A percentile compares a stretch with the other conserved stretches of the same genome.
phyloP scores from a whole-genome alignment of 768 basidiomycete genomes.

The Panaeolus cyanescens region DNA sequence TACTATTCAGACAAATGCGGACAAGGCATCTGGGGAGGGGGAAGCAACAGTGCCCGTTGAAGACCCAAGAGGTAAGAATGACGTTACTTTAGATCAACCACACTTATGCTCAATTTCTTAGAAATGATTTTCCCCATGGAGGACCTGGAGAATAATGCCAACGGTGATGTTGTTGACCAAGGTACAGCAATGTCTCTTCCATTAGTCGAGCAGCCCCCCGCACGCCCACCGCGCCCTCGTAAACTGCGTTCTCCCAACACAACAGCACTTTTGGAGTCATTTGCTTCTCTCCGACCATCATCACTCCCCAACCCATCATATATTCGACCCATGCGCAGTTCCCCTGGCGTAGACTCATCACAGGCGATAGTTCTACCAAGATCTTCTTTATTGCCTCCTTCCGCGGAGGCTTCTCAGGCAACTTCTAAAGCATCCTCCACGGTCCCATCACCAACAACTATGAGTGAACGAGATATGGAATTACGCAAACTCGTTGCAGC shows the following conservation, averaged over 20 bases:
- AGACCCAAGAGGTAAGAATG: conserved; percentile 51
- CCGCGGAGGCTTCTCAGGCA: conserved; percentile 14
- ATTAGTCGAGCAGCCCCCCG: conserved; percentile 42
- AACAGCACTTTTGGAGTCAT: conserved; percentile 53
- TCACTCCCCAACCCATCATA: conserved; percentile 73
- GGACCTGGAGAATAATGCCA: conserved; percentile 42
- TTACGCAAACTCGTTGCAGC: conserved; percentile 68
- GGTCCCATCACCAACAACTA: conserved; percentile 13
- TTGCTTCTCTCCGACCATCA: conserved; percentile 61
- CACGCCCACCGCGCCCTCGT: conserved; percentile 31
- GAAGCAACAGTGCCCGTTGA: conserved; percentile 23
- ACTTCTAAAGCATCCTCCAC: conserved; percentile 13
- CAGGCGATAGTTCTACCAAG: conserved; percentile 34
- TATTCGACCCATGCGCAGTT: conserved; percentile 46
- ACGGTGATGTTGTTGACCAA: conserved; percentile 29
- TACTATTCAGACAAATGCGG: conserved; percentile 43
- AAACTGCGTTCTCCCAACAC: conserved; percentile 31
- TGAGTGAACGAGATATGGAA: conserved; percentile 35
- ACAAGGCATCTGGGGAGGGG: conserved; percentile 31
- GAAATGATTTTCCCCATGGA: conserved; percentile 77
- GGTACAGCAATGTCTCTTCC: conserved; percentile 31
- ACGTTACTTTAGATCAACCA: not conserved
- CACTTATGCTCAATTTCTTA: conserved; percentile 19
- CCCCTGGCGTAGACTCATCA: conserved; percentile 38
- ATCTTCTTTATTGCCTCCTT: not conserved